Evolutionary conservation across 1,284 basidiomycete species (phyloP).

Genomic region (Melampsora medusae): DNA sequence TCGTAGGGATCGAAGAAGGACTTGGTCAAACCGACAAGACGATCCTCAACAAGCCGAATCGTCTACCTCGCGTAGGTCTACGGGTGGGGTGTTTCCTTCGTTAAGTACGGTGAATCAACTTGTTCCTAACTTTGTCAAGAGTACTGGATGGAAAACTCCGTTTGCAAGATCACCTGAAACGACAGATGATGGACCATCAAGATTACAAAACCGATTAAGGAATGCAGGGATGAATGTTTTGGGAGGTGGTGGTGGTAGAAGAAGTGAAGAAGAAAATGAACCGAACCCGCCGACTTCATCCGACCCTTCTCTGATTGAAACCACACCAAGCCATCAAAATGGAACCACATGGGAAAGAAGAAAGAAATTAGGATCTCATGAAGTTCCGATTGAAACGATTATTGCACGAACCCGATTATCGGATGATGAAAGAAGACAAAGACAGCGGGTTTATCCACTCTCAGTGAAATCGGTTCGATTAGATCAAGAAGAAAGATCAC

Average conservation of each 20-base stretch:
- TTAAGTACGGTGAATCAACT: slow-evolving; percentile 38
- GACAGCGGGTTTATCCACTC: slow-evolving; percentile 23
- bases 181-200: neutral
- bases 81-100: slow-evolving; percentile 29
- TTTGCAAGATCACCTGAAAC: slow-evolving; percentile 39
- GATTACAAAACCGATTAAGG: neutral
- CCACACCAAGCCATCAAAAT: neutral
- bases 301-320: neutral
- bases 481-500: neutral
- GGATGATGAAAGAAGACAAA: slow-evolving; percentile 32
- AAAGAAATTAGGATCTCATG: neutral
- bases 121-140: slow-evolving; percentile 39
- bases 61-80: neutral
- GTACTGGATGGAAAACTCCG: slow-evolving; percentile 38
- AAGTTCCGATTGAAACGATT: slow-evolving; percentile 30
- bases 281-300: slow-evolving; percentile 4
- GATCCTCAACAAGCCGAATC: neutral
- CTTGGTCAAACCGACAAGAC: no score
- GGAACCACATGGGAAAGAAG: neutral
- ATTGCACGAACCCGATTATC: slow-evolving; percentile 37
- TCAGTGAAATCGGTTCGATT: neutral
- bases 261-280: neutral
- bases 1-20: neutral
- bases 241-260: neutral
- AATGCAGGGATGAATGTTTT: neutral